Evolutionary conservation across 805 yeast genomes (phyloP).

Genomic region (Priceomyces castillae): DNA sequence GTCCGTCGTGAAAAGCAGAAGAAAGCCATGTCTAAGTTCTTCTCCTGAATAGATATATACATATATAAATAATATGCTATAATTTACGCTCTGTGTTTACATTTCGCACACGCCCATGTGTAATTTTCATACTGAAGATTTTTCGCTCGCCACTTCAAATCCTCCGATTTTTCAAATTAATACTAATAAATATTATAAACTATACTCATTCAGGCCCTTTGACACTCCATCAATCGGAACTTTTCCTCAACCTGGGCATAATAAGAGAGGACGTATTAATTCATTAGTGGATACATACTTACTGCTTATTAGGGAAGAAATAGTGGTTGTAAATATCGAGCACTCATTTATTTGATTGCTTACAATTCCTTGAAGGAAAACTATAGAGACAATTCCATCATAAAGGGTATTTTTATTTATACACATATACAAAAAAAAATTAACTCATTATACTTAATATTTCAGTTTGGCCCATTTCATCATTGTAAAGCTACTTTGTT

Average conservation of each 20-base stretch:
- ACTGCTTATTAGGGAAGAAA: slow-evolving; percentile 1
- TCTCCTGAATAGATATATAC: slow-evolving; percentile 22
- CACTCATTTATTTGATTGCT: slow-evolving; percentile 37
- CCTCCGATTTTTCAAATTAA: slow-evolving; percentile 1
- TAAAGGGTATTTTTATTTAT: slow-evolving; percentile 1
- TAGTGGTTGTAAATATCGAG: slow-evolving; percentile 10
- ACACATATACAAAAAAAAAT: neutral
- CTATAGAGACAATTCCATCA: slow-evolving; percentile 6
- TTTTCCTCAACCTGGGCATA: slow-evolving; percentile 6
- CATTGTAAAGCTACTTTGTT: slow-evolving; percentile 2
- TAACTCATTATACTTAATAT: neutral
- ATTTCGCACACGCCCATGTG: neutral
- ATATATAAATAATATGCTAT: neutral
- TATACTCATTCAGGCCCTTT: neutral
- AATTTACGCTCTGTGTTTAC: neutral
- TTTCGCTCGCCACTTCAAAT: slow-evolving; percentile 14
- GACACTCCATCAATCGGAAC: slow-evolving; percentile 5
- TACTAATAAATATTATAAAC: neutral
- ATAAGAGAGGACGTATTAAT: slow-evolving; percentile 2
- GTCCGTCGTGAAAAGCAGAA: slow-evolving; percentile 64
- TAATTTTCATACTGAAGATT: slow-evolving; percentile 9
- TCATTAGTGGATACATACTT: neutral
- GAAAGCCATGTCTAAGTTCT: slow-evolving; percentile 72
- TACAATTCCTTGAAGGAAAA: slow-evolving; percentile 5
- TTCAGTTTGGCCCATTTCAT: slow-evolving; percentile 1